Conservation (phyloP, 768 basidiomycete genomes). For the Boletus vinaceobasis region DNA sequence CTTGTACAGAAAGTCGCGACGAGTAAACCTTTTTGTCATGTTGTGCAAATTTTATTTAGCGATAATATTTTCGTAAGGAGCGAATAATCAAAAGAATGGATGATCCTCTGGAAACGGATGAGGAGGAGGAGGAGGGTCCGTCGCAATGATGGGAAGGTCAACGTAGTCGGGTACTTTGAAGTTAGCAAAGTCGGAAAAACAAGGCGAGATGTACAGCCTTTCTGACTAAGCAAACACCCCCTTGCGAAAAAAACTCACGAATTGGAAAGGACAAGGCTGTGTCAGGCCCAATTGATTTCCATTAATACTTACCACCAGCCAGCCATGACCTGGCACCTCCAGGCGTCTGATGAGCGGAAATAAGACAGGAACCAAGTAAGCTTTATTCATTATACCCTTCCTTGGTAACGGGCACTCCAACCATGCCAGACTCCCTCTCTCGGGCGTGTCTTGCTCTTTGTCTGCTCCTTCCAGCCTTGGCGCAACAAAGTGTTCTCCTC, state of each 20-base stretch:
- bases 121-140: neutral
- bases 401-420: conserved; percentile 8
- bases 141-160: neutral
- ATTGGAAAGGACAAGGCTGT: neutral
- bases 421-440: conserved; percentile 25
- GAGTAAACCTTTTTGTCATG: conserved; percentile 14
- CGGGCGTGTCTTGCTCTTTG: conserved; percentile 12
- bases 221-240: conserved; percentile 16
- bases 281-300: too few species aligned
- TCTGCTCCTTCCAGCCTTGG: conserved; percentile 6
- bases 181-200: neutral
- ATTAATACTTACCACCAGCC: neutral
- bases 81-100: conserved; percentile 21
- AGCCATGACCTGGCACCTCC: neutral
- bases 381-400: neutral
- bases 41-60: neutral
- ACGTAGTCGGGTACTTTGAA: neutral
- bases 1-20: conserved; percentile 14
- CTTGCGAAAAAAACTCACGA: neutral
- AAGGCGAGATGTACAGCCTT: neutral
- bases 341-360: conserved; percentile 4
- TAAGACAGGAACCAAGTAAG: conserved; percentile 6
- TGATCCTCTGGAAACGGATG: neutral
- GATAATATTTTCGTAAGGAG: conserved; percentile 21
- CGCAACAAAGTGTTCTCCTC: conserved; percentile 23